Base-by-base conservation (phyloP, 495 filamentous ascomycete species). In the Alectoria sarmentosa region DNA sequence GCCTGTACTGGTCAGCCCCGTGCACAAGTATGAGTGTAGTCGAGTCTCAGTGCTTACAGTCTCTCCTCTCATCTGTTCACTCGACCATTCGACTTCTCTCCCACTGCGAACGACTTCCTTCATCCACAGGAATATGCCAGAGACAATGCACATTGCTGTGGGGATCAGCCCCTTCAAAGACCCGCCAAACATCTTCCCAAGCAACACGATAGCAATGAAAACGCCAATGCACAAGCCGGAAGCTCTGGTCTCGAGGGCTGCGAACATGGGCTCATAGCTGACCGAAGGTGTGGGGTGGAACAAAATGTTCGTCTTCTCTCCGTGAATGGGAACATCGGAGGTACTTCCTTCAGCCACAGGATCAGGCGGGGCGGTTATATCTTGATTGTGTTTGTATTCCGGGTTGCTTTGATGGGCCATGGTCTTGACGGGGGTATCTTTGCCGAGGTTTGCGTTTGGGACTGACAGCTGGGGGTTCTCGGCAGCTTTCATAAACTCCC, bases 261-360 rank as follows among this genome's bases (percentile, higher is more conserved):
- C 84, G 76, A 88, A 96, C 80, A 91, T 95, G 8, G 92, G 90
- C 73, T 91, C 87, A 64, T 90, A 95, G 69, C 86, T 88, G 61
- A 96, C 80, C 1, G 88, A 87, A 0, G 93, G 93, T 0, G 93
- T 98, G 1, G 94, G 92, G 71, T 97, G 91, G 75, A 97, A 97
- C 36, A 98, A 85, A 39, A 98, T 86, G 68, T 96, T 96, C 2
- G 93, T 98, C 80, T 91, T 96, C 70, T 96, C 93, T 62, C 92
- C 92, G 73, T 90, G 91, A 69, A 98, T 96, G 21, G 93, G 93
- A 10, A 98, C 90, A 74, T 98, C 93, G 13, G 89, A 90, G 3
- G 93, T 96, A 38, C 87, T 83, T 17, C 90, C 87, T 62, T 85
- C 78, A 14, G 84, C 86, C 32, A 96, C 75, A 9, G 93, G 92